Evolutionary conservation across 352 stramenopile genomes (phyloP).

Genomic region (Pythium diclinum): DNA sequence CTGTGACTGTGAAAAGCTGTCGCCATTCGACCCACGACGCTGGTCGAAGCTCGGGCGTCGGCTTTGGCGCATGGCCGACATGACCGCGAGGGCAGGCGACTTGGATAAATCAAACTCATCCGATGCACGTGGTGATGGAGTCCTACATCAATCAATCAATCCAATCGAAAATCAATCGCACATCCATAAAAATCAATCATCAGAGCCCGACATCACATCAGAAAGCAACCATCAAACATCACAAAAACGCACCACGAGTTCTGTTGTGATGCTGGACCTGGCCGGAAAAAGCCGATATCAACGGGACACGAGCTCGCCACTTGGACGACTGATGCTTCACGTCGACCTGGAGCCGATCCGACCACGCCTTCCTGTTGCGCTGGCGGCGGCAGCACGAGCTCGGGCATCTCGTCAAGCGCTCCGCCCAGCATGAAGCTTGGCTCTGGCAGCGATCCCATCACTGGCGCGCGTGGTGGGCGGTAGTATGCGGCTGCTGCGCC

Average conservation of each 20-base stretch:
- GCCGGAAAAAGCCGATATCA: constrained; percentile 57
- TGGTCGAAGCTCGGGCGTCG: constrained; percentile 22
- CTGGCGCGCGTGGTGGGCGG: constrained; percentile 38
- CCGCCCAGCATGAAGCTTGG: constrained; percentile 45
- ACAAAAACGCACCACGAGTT: constrained; percentile 38
- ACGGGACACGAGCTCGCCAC: constrained; percentile 70
- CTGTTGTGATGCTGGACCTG: constrained; percentile 31
- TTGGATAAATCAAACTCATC: constrained; percentile 76
- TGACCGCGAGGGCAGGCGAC: constrained; percentile 57
- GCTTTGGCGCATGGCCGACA: constrained; percentile 54
- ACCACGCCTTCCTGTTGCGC: constrained; percentile 30
- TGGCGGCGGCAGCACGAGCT: constrained; percentile 51
- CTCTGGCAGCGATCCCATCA: constrained; percentile 63
- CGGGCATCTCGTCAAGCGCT: constrained; percentile 44
- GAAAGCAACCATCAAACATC: background rate
- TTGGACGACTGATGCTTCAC: constrained; percentile 50
- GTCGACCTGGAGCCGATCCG: constrained; percentile 7
- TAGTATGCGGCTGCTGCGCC: constrained; percentile 18
- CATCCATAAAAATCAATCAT: too few species aligned
- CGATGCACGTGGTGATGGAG: constrained; percentile 31
- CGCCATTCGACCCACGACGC: background rate
- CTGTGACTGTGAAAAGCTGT: constrained; percentile 8
- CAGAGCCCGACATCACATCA: background rate
- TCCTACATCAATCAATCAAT: constrained; percentile 9
- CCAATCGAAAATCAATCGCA: constrained; percentile 3